Percentiles rank a stretch among this genome's conserved stretches.
Evolutionary conservation across 2,329 filamentous ascomycete genomes (phyloP).

Genomic region (Paecilomyces formosus): DNA sequence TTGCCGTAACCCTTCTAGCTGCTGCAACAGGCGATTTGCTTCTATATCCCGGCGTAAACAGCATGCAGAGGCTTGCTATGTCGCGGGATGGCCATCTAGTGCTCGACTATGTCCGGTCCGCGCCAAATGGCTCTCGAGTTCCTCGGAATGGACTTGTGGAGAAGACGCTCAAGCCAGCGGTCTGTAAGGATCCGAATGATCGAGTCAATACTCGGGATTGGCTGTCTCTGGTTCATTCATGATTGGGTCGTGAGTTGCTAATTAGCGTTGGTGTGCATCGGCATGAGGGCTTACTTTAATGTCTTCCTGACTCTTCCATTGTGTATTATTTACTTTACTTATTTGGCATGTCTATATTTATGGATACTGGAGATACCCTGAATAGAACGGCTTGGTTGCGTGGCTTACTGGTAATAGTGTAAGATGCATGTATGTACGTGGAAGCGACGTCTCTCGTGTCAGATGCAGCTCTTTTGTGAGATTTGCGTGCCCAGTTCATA

Average conservation of each 20-base stretch:
- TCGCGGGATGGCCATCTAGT: slow-evolving; percentile 37
- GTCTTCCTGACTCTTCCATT: not conserved
- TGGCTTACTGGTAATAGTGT: not conserved
- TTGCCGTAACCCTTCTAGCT: slow-evolving; percentile 38
- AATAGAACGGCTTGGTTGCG: not conserved
- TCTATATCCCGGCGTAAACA: slow-evolving; percentile 32
- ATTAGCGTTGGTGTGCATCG: too few species aligned
- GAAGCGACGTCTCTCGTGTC: not conserved
- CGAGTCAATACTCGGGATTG: slow-evolving; percentile 25
- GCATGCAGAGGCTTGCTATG: slow-evolving; percentile 36
- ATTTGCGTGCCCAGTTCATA: not conserved
- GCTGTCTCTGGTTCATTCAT: slow-evolving; percentile 9
- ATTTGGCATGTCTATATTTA: not conserved
- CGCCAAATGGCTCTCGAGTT: slow-evolving; percentile 28
- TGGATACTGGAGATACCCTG: not conserved
- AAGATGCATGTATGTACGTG: not conserved
- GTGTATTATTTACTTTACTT: not conserved
- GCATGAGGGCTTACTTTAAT: not conserved
- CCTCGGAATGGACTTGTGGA: slow-evolving; percentile 35
- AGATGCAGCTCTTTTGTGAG: not conserved
- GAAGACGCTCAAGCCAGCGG: slow-evolving; percentile 28
- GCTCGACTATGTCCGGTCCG: slow-evolving; percentile 32
- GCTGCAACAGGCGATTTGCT: slow-evolving; percentile 39
- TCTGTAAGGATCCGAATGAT: slow-evolving; percentile 28
- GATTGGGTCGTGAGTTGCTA: not conserved